Conservation (phyloP, 208 protist genomes). For the Leishmania turanica region DNA sequence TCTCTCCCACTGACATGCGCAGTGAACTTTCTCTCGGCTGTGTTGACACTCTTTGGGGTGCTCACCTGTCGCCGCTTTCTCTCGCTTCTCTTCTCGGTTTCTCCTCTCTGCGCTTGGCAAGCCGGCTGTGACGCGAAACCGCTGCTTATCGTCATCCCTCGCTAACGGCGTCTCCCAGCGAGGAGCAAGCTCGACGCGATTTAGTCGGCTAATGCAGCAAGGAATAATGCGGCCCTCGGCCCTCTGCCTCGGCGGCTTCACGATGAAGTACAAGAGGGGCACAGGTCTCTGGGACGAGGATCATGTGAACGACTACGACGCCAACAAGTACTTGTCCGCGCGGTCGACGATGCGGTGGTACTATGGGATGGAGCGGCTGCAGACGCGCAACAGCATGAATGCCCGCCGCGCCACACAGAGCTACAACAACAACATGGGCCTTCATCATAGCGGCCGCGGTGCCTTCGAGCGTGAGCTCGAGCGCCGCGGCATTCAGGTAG, state of each 20-base stretch:
- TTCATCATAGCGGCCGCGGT: conserved; percentile 84
- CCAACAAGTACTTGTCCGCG: conserved; percentile 76
- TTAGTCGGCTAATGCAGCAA: neutral
- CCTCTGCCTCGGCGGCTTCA: conserved; percentile 60
- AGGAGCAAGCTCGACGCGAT: neutral
- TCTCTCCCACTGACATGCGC: neutral
- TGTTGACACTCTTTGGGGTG: neutral
- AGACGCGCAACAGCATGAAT: conserved; percentile 71
- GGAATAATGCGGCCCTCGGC: conserved; percentile 42
- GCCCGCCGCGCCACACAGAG: conserved; percentile 71
- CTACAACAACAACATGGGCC: conserved; percentile 86
- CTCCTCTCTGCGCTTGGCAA: neutral
- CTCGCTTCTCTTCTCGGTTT: neutral
- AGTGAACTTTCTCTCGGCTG: neutral
- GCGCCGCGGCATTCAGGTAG: conserved; percentile 67
- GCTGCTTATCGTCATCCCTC: neutral
- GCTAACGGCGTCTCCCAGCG: neutral
- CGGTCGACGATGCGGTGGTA: conserved; percentile 87
- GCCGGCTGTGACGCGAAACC: neutral
- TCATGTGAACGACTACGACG: conserved; percentile 90
- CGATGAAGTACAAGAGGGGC: conserved; percentile 87
- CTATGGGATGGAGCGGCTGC: conserved; percentile 79
- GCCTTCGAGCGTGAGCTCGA: conserved; percentile 90
- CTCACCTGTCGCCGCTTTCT: neutral
- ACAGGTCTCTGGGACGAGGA: conserved; percentile 91